phyloP scores from a whole-genome alignment of 441 rosid genomes.

The Eruca vesicaria region DNA sequence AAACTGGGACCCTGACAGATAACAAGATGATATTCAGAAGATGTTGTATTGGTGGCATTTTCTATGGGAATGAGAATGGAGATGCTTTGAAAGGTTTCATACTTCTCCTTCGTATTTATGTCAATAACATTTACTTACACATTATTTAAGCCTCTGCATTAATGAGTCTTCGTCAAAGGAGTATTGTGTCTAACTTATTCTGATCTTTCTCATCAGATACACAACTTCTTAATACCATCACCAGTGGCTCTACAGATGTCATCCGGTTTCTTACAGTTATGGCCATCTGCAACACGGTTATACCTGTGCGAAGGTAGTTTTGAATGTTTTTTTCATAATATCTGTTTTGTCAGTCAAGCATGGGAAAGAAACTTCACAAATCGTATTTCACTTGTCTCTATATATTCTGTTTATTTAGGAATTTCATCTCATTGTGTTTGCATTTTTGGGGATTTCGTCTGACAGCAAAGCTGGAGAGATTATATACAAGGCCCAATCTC shows the following conservation, averaged over 20 bases:
- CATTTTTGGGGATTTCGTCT: conserved; percentile 14
- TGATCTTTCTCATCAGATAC: conserved; percentile 49
- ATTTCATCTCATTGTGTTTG: background rate
- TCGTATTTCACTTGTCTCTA: background rate
- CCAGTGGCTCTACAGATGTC: conserved; percentile 83
- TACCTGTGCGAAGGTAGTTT: conserved; percentile 78
- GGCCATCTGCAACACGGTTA: conserved; percentile 96
- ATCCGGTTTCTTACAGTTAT: conserved; percentile 84
- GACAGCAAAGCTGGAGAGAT: conserved; percentile 83
- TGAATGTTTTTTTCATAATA: background rate
- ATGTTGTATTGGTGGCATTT: conserved; percentile 83
- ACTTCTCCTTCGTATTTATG: conserved; percentile 4
- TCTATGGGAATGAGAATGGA: conserved; percentile 88
- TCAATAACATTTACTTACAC: background rate
- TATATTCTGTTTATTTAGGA: background rate
- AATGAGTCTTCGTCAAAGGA: background rate
- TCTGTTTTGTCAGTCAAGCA: conserved; percentile 6
- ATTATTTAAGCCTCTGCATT: background rate
- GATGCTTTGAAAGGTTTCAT: conserved; percentile 89
- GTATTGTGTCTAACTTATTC: conserved; percentile 13
- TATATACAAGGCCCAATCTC: conserved; percentile 94
- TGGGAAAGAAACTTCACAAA: background rate
- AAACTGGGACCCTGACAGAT: conserved; percentile 99
- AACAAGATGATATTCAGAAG: conserved; percentile 97
- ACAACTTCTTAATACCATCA: conserved; percentile 67